Base-by-base conservation (phyloP, 306 rosid species). In the Rosa rugosa region DNA sequence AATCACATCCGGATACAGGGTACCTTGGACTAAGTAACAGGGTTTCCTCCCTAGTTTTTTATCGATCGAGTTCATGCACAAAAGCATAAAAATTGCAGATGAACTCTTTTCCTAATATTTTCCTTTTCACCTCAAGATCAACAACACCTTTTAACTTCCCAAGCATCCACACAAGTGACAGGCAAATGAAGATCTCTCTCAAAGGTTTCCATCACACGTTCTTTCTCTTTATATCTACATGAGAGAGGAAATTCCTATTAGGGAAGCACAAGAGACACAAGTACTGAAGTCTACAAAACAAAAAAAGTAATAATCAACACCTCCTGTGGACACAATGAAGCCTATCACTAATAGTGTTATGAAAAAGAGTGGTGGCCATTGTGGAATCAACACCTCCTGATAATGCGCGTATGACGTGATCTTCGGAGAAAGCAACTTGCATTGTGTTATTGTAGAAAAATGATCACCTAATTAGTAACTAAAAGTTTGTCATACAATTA, bases 331-430 rank as follows among this genome's bases (percentile, higher is more conserved):
- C 78, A 84, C 99, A 95, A 77, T 95, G 98, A 83, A 91, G 99
- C 84, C 99, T 85, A 68, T 88, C 90, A 7, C 98, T 98, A 60
- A 95, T 95, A 27, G n/a, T n/a, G 99, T 89, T 92, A 67, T 95
- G 97, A 63, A 95, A 96, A 23, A 95, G 84, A 41, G 91, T 90
- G 14, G 99, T 97, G 41, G 99, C 99, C 84, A 95, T 97, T 0
- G 99, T 88, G 78, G 99, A 95, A 86, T 95, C 99, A 56, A 95
- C 99, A 76, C 99, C 99, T 44, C 99, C 99, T 23, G 99, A 92
- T 73, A 95, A 85, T 8, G 98, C 99, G 49, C 98, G 92, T 34
- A 95, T 91, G 36, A 95, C 97, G 73, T 85, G 97, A 51, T 91
- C 93, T 5, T 88, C 86, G 31, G 31, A 27, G 31, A 27, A 27